Conservation (phyloP, 805 yeast genomes). For the Zygosaccharomyces siamensis region DNA sequence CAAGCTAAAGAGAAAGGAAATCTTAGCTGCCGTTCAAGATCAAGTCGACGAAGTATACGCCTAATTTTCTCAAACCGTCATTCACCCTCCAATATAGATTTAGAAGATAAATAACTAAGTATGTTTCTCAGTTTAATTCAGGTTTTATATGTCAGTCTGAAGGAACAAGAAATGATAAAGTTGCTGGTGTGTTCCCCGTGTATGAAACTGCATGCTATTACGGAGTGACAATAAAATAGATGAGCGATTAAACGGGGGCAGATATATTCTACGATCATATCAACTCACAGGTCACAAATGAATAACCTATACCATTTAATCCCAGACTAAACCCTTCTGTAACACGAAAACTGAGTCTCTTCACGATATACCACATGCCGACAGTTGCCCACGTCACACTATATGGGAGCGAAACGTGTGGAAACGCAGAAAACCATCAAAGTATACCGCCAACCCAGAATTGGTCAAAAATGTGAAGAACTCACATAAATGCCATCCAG, state of each 20-base stretch:
- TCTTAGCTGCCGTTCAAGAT: conserved; percentile 61
- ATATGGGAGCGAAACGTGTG: conserved; percentile 32
- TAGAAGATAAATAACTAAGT: neutral
- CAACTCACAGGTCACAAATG: neutral
- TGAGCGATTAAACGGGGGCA: conserved; percentile 40
- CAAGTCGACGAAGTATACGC: conserved; percentile 63
- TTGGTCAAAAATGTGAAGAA: conserved; percentile 18
- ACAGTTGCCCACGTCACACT: conserved; percentile 17
- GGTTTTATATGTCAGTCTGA: neutral
- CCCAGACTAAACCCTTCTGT: conserved; percentile 1
- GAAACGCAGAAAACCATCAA: conserved; percentile 18
- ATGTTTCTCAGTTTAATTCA: neutral
- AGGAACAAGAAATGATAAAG: neutral
- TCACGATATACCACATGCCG: neutral
- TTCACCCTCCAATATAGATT: neutral
- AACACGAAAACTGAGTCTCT: neutral
- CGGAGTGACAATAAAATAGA: conserved; percentile 24
- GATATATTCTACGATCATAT: conserved; percentile 27
- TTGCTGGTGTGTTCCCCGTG: conserved; percentile 32
- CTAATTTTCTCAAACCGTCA: neutral
- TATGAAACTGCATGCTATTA: conserved; percentile 40
- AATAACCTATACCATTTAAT: neutral
- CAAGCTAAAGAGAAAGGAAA: conserved; percentile 90
- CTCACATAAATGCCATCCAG: conserved; percentile 16
- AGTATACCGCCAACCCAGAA: conserved; percentile 20